Evolutionary conservation across 257 asterid species (phyloP), one percentile per base, ranked within the genome.

Genomic region (Rauvolfia tetraphylla): DNA sequence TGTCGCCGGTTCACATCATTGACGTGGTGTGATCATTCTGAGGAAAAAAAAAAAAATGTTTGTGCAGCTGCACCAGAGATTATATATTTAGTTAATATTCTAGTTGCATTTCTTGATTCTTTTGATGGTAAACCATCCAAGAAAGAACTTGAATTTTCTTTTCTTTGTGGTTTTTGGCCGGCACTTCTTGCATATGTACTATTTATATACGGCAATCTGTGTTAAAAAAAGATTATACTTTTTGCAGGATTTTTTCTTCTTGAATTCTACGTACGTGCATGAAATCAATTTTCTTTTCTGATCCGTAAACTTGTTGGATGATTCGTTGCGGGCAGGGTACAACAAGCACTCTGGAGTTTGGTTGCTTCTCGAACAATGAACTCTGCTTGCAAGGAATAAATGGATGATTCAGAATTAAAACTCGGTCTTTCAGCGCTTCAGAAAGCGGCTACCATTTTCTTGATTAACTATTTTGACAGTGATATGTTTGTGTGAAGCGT

Each of bases 331-430:
- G 15, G 0, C 23, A 46, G 29, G 29, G 71, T 58, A 70, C 44
- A 17, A 41, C 8, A 1, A 57, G 71, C 23, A 46, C 10, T 49
- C 5, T 14, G 79, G 34, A 54, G n/a, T 51, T 76, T 18, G 34
- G 31, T 76, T 74, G 68, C 79, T 79, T 79, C 66, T 34, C 42
- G 75, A 62, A 46, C 38, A 68, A 44, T 74, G 78, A 59, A 79
- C 53, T 53, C 54, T 68, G 71, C 79, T 79, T 79, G 82, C 82
- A 79, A 79, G 82, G 56, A 68, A 79, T 73, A 7, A 42, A 31
- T 3, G 58, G 73, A 63, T 9, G 39, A 29, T 46, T 27, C 5
- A 63, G 49, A 17, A 0, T 70, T 17, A 4, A 27, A 3, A 38
- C 27, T 15, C 5, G 9, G 25, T 2, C 10, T 17, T 10, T 7